Percentiles rank a stretch among this genome's conserved stretches.
Evolutionary conservation across 129 eudicot species (phyloP).

Genomic region (Ambrosia artemisiifolia): DNA sequence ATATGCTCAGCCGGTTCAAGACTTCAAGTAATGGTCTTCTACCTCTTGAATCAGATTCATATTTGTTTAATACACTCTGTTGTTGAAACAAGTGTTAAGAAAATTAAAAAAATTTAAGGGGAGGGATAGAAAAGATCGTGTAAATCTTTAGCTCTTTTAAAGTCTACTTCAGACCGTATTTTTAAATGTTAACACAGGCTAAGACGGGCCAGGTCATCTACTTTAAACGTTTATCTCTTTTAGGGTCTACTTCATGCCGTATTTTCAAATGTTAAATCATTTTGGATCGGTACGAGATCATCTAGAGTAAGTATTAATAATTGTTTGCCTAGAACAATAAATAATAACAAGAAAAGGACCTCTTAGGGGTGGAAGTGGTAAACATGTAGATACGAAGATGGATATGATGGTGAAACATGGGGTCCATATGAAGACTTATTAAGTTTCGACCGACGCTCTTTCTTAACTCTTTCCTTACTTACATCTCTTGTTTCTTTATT

Average conservation of each 20-base stretch:
- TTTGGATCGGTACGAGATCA: not conserved
- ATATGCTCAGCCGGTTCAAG: too few relatives aligned
- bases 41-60: too few relatives aligned
- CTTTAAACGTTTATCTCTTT: not conserved
- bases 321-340: not conserved
- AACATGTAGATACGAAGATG: conserved; percentile 43
- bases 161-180: not conserved
- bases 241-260: not conserved
- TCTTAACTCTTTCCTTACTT: conserved; percentile 16
- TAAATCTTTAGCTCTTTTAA: not conserved
- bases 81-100: not conserved
- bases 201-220: not conserved
- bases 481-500: not conserved
- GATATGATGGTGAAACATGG: conserved; percentile 59
- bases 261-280: not conserved
- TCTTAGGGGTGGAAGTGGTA: conserved; percentile 5
- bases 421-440: conserved; percentile 40
- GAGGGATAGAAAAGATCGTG: not conserved
- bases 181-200: not conserved
- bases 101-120: not conserved
- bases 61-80: not conserved
- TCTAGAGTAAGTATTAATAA: not conserved
- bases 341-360: not conserved
- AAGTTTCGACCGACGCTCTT: conserved; percentile 47
- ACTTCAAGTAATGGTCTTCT: too few relatives aligned